Conservation (phyloP, 257 asterid species). For the Petrea volubilis region DNA sequence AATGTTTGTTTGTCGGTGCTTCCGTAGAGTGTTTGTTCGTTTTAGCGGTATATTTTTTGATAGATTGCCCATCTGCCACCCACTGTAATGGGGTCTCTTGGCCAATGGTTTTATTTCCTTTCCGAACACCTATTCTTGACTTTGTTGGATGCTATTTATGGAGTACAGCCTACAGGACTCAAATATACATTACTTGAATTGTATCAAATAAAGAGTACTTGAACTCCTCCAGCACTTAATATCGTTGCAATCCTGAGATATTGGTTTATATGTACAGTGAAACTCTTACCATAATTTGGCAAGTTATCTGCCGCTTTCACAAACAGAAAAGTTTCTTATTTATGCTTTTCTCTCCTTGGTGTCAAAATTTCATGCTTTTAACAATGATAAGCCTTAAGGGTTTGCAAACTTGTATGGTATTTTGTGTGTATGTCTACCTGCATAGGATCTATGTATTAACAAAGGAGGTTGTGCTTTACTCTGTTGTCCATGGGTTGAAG, state of each 20-base stretch:
- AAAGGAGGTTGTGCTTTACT: neutral
- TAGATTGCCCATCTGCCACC: neutral
- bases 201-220: no score
- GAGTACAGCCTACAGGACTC: no score
- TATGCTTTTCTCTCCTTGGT: neutral
- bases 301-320: neutral
- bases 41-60: neutral
- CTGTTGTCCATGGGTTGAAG: neutral
- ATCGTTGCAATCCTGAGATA: no score
- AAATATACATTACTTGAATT: no score
- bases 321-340: neutral
- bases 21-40: neutral
- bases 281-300: no score
- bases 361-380: neutral
- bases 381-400: neutral
- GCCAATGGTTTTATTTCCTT: neutral
- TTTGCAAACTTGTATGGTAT: neutral
- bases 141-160: no score
- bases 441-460: neutral
- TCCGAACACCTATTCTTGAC: neutral
- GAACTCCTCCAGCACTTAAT: no score
- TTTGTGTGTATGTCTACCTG: neutral
- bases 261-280: no score
- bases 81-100: neutral
- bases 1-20: neutral